Base-by-base conservation (phyloP, 2,329 filamentous ascomycete species). In the Hortaea sp. region DNA sequence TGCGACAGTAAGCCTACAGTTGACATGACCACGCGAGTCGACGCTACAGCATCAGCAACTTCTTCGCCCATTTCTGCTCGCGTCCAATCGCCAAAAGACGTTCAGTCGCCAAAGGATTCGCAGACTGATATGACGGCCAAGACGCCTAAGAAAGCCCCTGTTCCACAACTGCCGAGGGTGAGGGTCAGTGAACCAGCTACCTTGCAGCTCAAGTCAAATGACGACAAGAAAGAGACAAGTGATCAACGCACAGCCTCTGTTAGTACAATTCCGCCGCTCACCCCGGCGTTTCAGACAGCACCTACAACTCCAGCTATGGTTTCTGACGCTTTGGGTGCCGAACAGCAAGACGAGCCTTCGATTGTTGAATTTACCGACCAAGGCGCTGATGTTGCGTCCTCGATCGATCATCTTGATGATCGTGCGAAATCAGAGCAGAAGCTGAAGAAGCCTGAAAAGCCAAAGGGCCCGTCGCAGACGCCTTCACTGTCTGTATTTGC, bases 401-500 rank as follows among this genome's bases (percentile, higher is more conserved):
- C 20, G 2, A 4, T 20, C 20, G 20, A 20, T 4, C 20, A 20
- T 20, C 20, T 20, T 20, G 20, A 20, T 20, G 20, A 20, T 20
- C 20, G 20, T 20, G 20, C 20, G 20, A 20, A 29, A n/a, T 12
- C 40, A 40, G 10, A n/a, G 31, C 31, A 37, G 20, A 12, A 40
- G 38, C 2, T 28, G 3, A 42, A 48, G 45, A 57, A 56, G 49
- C 27, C 40, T 7, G 31, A 52, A 6, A 63, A 61, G 50, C 28
- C 52, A 12, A 63, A 63, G 46, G 63, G 63, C 32, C 61, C 63
- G 4, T 57, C 57, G n/a, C 57, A 63, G 54, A 64, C 63, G 0
- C 60, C 63, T 30, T 63, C 62, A 9, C 50, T 62, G 20, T 63
- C 58, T 44, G 49, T 59, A 27, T 65, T 63, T 40, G 51, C 47